Percentiles rank a stretch among this genome's conserved stretches.
These are phyloP conservation scores for Marasmius oreades DNA, from an alignment of 1,284 basidiomycete species.

Conservation along the genomic window DNA sequence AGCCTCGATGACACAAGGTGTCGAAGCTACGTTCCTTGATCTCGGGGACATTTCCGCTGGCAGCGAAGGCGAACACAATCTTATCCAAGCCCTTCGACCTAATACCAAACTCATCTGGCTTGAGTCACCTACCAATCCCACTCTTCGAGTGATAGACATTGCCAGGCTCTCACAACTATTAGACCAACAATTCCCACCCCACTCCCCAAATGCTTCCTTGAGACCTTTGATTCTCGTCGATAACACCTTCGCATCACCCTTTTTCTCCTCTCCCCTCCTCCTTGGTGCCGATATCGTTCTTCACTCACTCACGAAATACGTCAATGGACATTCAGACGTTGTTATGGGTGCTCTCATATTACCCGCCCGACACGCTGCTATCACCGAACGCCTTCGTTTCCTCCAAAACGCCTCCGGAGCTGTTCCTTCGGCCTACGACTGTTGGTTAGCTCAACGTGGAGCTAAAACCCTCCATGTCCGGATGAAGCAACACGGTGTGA, in stretches of 20 bases:
- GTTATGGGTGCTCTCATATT: conserved; percentile 83
- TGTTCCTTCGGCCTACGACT: conserved; percentile 86
- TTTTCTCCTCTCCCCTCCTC: conserved; percentile 85
- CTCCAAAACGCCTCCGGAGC: conserved; percentile 92
- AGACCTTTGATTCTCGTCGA: conserved; percentile 80
- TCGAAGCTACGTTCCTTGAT: conserved; percentile 85
- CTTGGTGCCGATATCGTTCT: conserved; percentile 83
- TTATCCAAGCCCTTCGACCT: conserved; percentile 61
- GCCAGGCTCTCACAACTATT: conserved; percentile 44
- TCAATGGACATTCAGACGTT: conserved; percentile 93
- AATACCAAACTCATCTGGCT: conserved; percentile 97
- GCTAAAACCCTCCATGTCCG: conserved; percentile 88
- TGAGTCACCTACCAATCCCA: conserved; percentile 95
- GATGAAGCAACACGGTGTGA: conserved; percentile 84
- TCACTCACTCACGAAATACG: conserved; percentile 86
- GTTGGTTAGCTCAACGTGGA: conserved; percentile 89
- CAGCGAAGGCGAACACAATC: conserved; percentile 49
- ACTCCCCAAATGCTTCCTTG: conserved; percentile 41
- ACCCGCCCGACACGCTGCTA: conserved; percentile 48
- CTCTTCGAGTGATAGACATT: conserved; percentile 84
- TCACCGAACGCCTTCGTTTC: conserved; percentile 69
- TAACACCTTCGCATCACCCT: conserved; percentile 92
- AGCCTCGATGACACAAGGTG: conserved; percentile 66
- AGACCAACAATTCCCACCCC: conserved; percentile 53
- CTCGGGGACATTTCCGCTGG: conserved; percentile 50